Evolutionary conservation across 345 rosid genomes (phyloP).

Genomic region (Salix suchowensis): DNA sequence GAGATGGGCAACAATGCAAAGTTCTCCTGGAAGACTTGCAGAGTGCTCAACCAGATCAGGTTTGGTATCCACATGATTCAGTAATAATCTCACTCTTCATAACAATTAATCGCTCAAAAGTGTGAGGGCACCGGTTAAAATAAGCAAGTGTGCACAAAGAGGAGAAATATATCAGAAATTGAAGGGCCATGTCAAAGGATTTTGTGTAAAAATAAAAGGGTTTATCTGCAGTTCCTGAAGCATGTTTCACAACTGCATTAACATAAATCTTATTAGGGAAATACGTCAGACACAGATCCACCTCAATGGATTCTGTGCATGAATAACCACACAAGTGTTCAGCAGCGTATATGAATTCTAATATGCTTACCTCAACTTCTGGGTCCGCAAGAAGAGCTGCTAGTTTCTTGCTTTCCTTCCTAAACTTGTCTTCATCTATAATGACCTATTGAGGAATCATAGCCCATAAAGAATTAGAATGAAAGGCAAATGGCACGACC

Average conservation of each 20-base stretch:
- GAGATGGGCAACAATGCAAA: neutral
- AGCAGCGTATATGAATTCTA: neutral
- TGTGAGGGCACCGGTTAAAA: neutral
- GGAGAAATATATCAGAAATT: neutral
- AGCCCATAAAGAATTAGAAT: slow-evolving; percentile 8
- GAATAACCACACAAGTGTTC: neutral
- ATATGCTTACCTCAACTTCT: slow-evolving; percentile 70
- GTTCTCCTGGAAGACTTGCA: neutral
- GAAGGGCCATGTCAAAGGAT: neutral
- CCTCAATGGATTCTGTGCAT: neutral
- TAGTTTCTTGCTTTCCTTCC: slow-evolving; percentile 62
- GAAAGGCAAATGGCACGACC: slow-evolving; percentile 6
- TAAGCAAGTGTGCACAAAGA: neutral
- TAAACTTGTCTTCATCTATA: slow-evolving; percentile 67
- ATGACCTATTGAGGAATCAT: slow-evolving; percentile 38
- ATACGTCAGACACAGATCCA: neutral
- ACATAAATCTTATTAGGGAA: neutral
- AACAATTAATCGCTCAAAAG: neutral
- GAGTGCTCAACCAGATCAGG: neutral
- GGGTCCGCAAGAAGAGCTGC: slow-evolving; percentile 92
- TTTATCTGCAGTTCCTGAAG: neutral
- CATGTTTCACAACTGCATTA: neutral
- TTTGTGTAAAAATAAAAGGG: neutral
- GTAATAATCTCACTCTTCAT: neutral
- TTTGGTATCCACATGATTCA: neutral